Evolutionary conservation across 2,329 filamentous ascomycete genomes (phyloP).

Genomic region (Seiridium cupressi): DNA sequence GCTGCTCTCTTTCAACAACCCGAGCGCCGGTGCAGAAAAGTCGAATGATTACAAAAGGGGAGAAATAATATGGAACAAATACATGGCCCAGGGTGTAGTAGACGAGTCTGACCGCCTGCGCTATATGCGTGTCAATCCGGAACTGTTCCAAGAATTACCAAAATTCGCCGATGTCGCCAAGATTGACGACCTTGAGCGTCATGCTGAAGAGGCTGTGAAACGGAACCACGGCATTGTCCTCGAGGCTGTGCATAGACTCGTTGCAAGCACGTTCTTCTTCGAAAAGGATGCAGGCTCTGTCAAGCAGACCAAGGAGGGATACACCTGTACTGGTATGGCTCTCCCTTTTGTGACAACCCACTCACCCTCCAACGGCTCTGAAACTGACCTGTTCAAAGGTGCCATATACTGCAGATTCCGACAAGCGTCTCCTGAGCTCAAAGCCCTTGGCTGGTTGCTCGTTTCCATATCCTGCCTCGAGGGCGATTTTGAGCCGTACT

Average conservation of each 20-base stretch:
- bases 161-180: constrained; percentile 26
- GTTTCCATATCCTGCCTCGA: constrained; percentile 25
- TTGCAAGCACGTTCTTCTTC: constrained; percentile 31
- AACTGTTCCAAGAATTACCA: constrained; percentile 23
- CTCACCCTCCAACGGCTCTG: too few relatives aligned
- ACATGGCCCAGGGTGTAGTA: constrained; percentile 16
- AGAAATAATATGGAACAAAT: constrained; percentile 23
- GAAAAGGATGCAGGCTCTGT: constrained; percentile 26
- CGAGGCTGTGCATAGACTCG: constrained; percentile 27
- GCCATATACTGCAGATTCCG: constrained; percentile 28
- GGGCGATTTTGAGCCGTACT: constrained; percentile 30
- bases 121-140: constrained; percentile 28
- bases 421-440: constrained; percentile 23
- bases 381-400: constrained; percentile 12
- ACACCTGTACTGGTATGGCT: constrained; percentile 26
- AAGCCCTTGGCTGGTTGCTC: constrained; percentile 28
- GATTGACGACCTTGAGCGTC: constrained; percentile 23
- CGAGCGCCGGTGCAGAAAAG: constrained; percentile 22
- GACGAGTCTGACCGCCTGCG: constrained; percentile 16
- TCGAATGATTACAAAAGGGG: constrained; percentile 21
- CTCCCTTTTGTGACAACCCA: too few relatives aligned
- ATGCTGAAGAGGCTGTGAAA: constrained; percentile 21
- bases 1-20: constrained; percentile 27
- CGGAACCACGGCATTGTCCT: constrained; percentile 21
- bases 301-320: constrained; percentile 23